Base-by-base conservation (phyloP, 2,329 filamentous ascomycete genomes). In the Penicillium sp. region DNA sequence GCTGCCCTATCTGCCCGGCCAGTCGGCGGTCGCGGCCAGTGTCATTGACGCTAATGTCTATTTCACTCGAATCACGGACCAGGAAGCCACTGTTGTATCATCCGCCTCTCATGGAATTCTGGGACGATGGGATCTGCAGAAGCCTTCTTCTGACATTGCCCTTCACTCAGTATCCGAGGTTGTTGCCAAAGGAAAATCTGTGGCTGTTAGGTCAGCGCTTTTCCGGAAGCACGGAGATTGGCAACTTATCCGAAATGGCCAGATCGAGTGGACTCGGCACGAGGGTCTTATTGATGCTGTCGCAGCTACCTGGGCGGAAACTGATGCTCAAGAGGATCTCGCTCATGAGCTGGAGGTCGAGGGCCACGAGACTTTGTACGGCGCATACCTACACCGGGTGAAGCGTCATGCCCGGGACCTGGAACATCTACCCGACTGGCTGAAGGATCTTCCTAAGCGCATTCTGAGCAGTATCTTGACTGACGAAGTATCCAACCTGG, bases 311-410 rank as follows among this genome's bases (percentile, higher is more conserved):
- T 96, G 91, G 83, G 89, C 88, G 0, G 90, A 93, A 49, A 83
- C 91, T 6, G 87, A 88, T 13, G 85, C 88, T 63, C 83, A 84
- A 16, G 89, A 92, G 70, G 83, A 86, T 50, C 79, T 97, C 48
- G 91, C 87, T 6, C 87, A 90, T 71, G 90, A 91, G 31, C 80
- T 97, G 8, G 89, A 96, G 64, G 84, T 90, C 25, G 93, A 99
- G 75, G 89, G 90, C 4, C 89, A 96, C 70, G 89, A 88, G 68
- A 96, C 89, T 70, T 81, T 90, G 3, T 68, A 90, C 6, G 81
- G 84, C 11, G 94, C 94, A n/a, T 99, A 96, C 69, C 77, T 93
- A 29, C 92, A 97, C 75, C 88, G 94, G 15, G 81, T 96, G 15
- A 88, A 84, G 61, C 89, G 94, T 45, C 94, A 99, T 70, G 67